Conservation (phyloP, 2,329 filamentous ascomycete species). For the Cladosporium velox region DNA sequence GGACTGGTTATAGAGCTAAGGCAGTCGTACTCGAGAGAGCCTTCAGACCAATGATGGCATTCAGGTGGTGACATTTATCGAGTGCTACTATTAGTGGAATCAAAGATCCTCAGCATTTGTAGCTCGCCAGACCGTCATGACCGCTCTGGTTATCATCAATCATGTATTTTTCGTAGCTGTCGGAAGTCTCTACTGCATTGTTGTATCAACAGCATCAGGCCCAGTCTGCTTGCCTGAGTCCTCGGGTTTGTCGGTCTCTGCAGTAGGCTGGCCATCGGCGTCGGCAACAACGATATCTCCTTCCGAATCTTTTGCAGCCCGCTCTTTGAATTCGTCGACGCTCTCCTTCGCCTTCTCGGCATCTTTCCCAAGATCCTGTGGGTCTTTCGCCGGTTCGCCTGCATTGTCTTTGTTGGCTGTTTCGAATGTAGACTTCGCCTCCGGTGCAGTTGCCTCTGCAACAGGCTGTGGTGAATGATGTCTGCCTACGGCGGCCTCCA, state of each 20-base stretch:
- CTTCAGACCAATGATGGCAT: no score
- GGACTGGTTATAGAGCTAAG: no score
- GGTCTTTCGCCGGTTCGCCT: slow-evolving; percentile 26
- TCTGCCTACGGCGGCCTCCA: slow-evolving; percentile 45
- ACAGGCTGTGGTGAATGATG: slow-evolving; percentile 31
- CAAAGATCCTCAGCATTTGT: neutral
- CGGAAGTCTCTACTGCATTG: neutral
- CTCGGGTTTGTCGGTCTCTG: slow-evolving; percentile 2
- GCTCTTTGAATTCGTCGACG: neutral
- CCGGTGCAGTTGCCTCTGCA: slow-evolving; percentile 1
- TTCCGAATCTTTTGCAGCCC: slow-evolving; percentile 30
- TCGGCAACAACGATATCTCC: slow-evolving; percentile 36
- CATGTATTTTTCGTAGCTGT: slow-evolving; percentile 9
- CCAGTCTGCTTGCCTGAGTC: neutral
- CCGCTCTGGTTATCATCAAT: slow-evolving; percentile 1
- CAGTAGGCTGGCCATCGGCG: slow-evolving; percentile 5
- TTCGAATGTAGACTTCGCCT: slow-evolving; percentile 23
- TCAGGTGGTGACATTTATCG: no score
- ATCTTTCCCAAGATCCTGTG: slow-evolving; percentile 26
- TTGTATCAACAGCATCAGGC: slow-evolving; percentile 18
- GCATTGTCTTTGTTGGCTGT: slow-evolving; percentile 24
- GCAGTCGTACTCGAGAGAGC: no score
- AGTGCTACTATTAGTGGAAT: neutral
- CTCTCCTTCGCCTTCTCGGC: slow-evolving; percentile 20
- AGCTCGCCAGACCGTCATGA: neutral